Conservation (phyloP, 148 eudicot species). For the Cornus suecica region DNA sequence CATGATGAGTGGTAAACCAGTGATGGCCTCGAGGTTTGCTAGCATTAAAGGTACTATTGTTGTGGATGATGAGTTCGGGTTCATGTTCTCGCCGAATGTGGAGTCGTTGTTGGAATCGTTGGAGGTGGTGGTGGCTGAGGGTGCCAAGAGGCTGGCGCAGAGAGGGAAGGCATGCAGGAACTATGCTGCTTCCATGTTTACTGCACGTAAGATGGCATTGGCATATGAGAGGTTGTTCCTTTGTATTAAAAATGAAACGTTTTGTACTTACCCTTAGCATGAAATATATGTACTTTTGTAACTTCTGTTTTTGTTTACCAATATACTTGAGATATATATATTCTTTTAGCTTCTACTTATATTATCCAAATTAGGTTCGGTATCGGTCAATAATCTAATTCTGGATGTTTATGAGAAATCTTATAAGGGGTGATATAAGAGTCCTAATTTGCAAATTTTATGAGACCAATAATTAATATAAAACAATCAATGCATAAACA, state of each 20-base stretch:
- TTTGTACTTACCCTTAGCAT: conserved; percentile 49
- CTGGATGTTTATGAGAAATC: too few relatives aligned
- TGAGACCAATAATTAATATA: too few relatives aligned
- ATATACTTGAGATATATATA: too few relatives aligned
- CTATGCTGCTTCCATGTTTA: conserved; percentile 63
- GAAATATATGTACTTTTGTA: too few relatives aligned
- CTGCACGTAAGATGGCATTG: conserved; percentile 77
- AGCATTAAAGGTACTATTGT: conserved; percentile 84
- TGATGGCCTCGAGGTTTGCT: conserved; percentile 79
- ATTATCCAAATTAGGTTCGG: too few relatives aligned
- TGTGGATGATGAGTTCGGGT: conserved; percentile 73
- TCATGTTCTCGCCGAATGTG: conserved; percentile 80
- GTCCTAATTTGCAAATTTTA: too few relatives aligned
- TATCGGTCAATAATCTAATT: too few relatives aligned
- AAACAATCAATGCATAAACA: too few relatives aligned
- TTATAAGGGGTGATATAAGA: too few relatives aligned
- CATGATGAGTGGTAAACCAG: conserved; percentile 79
- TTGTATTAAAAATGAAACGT: conserved; percentile 70
- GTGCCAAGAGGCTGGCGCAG: conserved; percentile 41
- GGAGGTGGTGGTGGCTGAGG: conserved; percentile 59
- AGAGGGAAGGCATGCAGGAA: conserved; percentile 62
- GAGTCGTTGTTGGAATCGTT: conserved; percentile 55
- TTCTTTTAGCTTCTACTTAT: too few relatives aligned
- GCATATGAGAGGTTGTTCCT: conserved; percentile 82
- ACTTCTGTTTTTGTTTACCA: too few relatives aligned